Evolutionary conservation across 1,284 basidiomycete species (phyloP), one percentile per base, ranked within the genome.

Genomic region (Ceratobasidium sp.): DNA sequence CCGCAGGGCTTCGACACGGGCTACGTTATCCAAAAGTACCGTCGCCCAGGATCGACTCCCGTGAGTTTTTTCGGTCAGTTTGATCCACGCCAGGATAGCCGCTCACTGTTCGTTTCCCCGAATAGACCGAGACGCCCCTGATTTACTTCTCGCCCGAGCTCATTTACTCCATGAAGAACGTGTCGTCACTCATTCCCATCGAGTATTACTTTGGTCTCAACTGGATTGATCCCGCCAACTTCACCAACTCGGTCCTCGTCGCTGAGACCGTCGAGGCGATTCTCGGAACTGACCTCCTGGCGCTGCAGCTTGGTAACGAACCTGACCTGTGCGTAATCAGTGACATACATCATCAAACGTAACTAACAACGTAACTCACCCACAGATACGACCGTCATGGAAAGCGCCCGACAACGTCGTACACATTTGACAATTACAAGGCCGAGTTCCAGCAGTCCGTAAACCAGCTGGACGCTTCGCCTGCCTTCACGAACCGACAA

Each of bases 211-310:
- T 75, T 73, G 84, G 83, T 36, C 77, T 85, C 7, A 77, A 82
- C 0, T 85, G 83, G 80, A 84, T 83, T 76, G 78, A 83, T 67
- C 80, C 83, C 17, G 80, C 78, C 19, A 82, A 81, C 50, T 73
- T 77, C 0, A 77, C 82, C 5, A 86, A 90, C 78, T 86, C 88
- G 72, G 85, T 88, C 1, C 79, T 91, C 5, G 89, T 91, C 33
- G 90, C 87, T 5, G 85, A 84, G 63, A 81, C 80, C 27, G 85
- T 84, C 0, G 83, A 87, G 75, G 62, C 80, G 24, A 88, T 91
- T 76, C 84, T 93, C 0, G 91, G 91, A 0, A 82, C 85, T 74
- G 84, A 86, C 77, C 85, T 93, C 9, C 81, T 89, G 29, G 90
- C 89, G 0, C 80, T 91, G 45, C 81, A 82, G 50, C 77, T 85